Evolutionary conservation across 2,329 filamentous ascomycete genomes (phyloP), one percentile per base, ranked within the genome.

Genomic region (Aspergillus candidus): DNA sequence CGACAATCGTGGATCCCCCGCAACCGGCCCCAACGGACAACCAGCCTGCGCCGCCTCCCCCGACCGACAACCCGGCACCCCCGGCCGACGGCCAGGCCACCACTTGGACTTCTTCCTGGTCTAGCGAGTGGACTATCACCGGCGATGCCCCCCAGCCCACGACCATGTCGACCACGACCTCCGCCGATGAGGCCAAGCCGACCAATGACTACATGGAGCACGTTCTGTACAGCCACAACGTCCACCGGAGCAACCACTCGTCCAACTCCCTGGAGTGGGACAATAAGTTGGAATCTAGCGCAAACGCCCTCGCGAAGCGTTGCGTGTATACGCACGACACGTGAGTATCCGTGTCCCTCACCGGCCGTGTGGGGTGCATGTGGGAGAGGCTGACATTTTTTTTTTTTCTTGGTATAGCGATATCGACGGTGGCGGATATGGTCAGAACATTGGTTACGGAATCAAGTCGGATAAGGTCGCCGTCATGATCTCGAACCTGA

Each of bases 381-480:
- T 18, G 3, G 18, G 18, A 18, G 18, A 27, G 6, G 22, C 22
- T 27, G 22, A 27, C 22, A 22, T 22, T 1, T 12, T 4, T n/a
- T 18, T 47, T 15, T 18, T 18, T 18, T 4, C 18, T 13, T 31
- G 11, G 7, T 40, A 42, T 46, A 66, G 61, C 56, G 81, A 77
- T 56, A 64, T 71, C 18, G 71, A 77, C 50, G 74, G 72, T 40
- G 80, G 80, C 43, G 74, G 77, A 35, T 94, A 93, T 61, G 93
- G 93, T 51, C 93, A 98, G 73, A 98, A 97, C 77, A 83, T 97
- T 47, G 91, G 87, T 60, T 82, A 83, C 48, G 74, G 83, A 53
- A 75, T 79, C 48, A 60, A 67, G 2, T 63, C 70, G n/a, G 68
- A 66, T 48, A 77, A 82, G 37, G 74, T 87, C 50, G 79, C 80